phyloP scores from a whole-genome alignment of 75 land plant species.

The Cryptomeria japonica region DNA sequence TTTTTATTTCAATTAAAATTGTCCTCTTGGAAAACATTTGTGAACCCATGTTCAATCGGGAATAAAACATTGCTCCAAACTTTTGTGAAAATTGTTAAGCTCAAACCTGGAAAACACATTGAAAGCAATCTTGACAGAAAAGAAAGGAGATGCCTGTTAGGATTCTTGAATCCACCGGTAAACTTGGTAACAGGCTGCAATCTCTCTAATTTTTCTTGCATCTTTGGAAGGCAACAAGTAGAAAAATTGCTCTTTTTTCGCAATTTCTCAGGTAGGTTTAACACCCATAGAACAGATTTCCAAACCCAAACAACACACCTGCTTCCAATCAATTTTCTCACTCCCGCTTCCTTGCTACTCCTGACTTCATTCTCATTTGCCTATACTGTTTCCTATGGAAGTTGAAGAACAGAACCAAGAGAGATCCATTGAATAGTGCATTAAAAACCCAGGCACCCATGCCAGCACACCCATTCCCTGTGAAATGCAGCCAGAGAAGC shows the following conservation, averaged over 20 bases:
- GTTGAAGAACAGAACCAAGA: slow-evolving; percentile 66
- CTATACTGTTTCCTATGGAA: slow-evolving; percentile 68
- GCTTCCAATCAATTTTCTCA: not conserved
- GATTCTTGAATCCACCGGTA: not conserved
- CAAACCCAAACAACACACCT: not conserved
- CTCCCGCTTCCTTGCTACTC: not conserved
- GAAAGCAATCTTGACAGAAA: not conserved
- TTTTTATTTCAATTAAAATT: not conserved
- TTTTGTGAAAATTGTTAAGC: not conserved
- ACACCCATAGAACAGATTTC: not conserved
- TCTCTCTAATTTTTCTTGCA: not conserved
- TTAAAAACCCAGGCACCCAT: slow-evolving; percentile 78
- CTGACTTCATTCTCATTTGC: not conserved
- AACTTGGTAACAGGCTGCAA: not conserved
- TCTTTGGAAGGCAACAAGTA: not conserved
- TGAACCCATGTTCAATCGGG: not conserved
- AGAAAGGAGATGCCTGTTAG: not conserved
- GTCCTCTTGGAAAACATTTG: not conserved
- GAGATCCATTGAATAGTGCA: slow-evolving; percentile 68
- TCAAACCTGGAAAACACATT: not conserved
- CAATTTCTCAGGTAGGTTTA: not conserved
- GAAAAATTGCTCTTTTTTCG: not conserved
- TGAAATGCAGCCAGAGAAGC: slow-evolving; percentile 65
- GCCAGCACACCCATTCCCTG: slow-evolving; percentile 73
- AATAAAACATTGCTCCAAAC: not conserved